A percentile compares a stretch with the other conserved stretches of the same genome.
phyloP scores from a whole-genome alignment of 129 eudicot genomes.

The Chrysanthemum makinoi region DNA sequence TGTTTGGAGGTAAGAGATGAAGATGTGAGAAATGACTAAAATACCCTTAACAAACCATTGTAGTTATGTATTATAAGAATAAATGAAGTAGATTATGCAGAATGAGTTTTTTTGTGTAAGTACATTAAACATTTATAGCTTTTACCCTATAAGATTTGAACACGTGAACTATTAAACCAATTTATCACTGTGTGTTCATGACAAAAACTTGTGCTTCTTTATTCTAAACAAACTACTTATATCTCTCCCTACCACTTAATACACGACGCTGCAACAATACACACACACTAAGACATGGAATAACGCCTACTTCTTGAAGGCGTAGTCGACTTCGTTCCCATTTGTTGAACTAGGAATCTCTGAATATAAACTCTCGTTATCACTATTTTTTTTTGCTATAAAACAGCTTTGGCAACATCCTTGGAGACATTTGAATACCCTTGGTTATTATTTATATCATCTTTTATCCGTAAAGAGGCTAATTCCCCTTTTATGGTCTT shows the following conservation, averaged over 20 bases:
- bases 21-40: too few relatives aligned
- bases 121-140: too few relatives aligned
- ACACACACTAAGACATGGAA: slow-evolving; percentile 37
- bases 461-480: too few relatives aligned
- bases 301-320: slow-evolving; percentile 70
- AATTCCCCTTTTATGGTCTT: too few relatives aligned
- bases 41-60: too few relatives aligned
- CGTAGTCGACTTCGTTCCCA: slow-evolving; percentile 54
- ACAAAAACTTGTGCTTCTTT: neutral
- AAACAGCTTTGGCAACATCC: slow-evolving; percentile 72
- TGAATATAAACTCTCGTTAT: slow-evolving; percentile 82
- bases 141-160: neutral
- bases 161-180: neutral
- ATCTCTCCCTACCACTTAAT: slow-evolving; percentile 24
- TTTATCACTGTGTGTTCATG: neutral
- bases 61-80: too few relatives aligned
- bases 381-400: slow-evolving; percentile 66
- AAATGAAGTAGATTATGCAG: too few relatives aligned
- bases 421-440: slow-evolving; percentile 50
- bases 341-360: slow-evolving; percentile 70
- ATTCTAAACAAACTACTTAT: neutral
- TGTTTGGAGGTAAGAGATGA: too few relatives aligned
- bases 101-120: too few relatives aligned
- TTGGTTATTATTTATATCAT: slow-evolving; percentile 23
- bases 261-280: slow-evolving; percentile 2